These are phyloP conservation scores for Grigorovia transvaalensis DNA, from an alignment of 805 yeast genomes.

Conservation along the genomic window DNA sequence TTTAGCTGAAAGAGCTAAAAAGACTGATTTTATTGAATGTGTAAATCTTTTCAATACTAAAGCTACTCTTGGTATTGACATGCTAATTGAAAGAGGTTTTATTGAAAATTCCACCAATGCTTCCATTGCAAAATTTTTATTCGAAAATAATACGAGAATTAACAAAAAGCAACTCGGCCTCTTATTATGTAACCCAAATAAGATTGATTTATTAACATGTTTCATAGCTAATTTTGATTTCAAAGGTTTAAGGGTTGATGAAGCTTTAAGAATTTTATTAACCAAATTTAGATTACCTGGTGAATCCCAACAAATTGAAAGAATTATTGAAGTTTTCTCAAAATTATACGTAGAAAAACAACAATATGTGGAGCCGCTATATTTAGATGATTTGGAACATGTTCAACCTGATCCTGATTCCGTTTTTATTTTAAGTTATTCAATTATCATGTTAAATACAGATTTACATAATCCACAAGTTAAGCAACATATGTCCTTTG, in stretches of 20 bases:
- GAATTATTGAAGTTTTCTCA: constrained; percentile 80
- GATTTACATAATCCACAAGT: constrained; percentile 90
- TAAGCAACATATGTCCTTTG: constrained; percentile 81
- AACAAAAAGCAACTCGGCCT: constrained; percentile 87
- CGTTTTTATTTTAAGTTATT: constrained; percentile 80
- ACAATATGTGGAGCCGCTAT: constrained; percentile 18
- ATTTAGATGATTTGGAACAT: constrained; percentile 19
- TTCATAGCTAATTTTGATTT: constrained; percentile 71
- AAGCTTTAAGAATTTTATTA: constrained; percentile 73
- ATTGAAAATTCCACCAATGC: constrained; percentile 40
- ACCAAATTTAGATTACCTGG: constrained; percentile 90
- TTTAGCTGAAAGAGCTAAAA: constrained; percentile 34
- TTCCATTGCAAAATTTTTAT: constrained; percentile 68
- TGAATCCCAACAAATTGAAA: constrained; percentile 92
- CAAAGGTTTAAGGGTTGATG: constrained; percentile 73
- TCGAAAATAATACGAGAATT: constrained; percentile 65
- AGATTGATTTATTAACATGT: constrained; percentile 44
- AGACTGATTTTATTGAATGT: constrained; percentile 68
- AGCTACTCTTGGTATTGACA: constrained; percentile 63
- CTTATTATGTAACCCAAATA: constrained; percentile 65
- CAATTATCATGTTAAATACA: constrained; percentile 89
- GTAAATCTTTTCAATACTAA: constrained; percentile 66
- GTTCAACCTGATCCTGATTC: constrained; percentile 76
- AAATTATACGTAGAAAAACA: constrained; percentile 66
- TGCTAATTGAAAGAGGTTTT: constrained; percentile 53